Conservation (phyloP, 2,329 filamentous ascomycete genomes). For the Coniochaeta pulveracea region DNA sequence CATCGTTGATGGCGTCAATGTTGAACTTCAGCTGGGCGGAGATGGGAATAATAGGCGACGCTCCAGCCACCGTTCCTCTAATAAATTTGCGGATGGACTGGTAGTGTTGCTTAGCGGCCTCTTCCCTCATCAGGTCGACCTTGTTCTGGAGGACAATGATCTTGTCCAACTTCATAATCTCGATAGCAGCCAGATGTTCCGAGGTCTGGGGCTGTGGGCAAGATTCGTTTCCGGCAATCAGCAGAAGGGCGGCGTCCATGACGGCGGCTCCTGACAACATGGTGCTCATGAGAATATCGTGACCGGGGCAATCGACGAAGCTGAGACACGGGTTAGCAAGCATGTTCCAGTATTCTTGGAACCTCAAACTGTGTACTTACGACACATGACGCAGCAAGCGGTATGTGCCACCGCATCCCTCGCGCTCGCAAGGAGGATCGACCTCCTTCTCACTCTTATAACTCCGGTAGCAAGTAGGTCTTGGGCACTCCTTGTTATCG, state of each 20-base stretch:
- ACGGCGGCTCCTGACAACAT: constrained; percentile 99
- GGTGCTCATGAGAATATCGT: constrained; percentile 99
- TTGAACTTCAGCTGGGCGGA: constrained; percentile 98
- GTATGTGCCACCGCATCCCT: constrained; percentile 83
- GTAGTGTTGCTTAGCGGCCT: constrained; percentile 86
- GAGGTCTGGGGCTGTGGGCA: constrained; percentile 98
- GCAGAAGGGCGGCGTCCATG: constrained; percentile 94
- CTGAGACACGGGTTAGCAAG: constrained; percentile 31
- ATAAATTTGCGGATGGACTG: constrained; percentile 98
- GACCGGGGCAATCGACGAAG: constrained; percentile 96
- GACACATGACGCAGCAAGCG: constrained; percentile 83
- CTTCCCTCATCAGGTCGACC: constrained; percentile 96
- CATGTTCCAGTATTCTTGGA: too few species aligned
- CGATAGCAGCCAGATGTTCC: constrained; percentile 95
- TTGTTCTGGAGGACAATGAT: constrained; percentile 99
- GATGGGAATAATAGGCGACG: constrained; percentile 91
- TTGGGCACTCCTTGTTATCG: constrained; percentile 80
- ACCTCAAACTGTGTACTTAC: constrained; percentile 39
- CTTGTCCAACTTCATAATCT: constrained; percentile 99
- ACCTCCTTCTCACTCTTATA: constrained; percentile 99
- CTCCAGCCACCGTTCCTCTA: constrained; percentile 89
- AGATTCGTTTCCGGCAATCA: constrained; percentile 96
- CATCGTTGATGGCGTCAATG: constrained; percentile 95
- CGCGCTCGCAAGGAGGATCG: constrained; percentile 88
- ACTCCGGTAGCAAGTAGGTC: constrained; percentile 90